Evolutionary conservation across 768 basidiomycete species (phyloP), one percentile per base, ranked within the genome.

Genomic region (Ramaria sp.): DNA sequence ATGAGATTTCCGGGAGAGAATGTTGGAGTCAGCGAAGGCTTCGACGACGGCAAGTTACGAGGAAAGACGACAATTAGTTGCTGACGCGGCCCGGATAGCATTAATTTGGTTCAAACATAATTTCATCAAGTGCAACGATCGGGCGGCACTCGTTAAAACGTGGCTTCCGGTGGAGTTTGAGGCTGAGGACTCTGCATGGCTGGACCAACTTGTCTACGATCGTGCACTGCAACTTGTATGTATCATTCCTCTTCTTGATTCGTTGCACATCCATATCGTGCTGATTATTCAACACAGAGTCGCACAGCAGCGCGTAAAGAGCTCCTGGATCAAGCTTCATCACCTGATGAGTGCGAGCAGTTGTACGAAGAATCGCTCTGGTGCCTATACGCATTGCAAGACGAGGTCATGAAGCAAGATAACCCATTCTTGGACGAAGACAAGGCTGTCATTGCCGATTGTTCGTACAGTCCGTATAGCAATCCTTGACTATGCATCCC

Each of bases 291-390:
- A 17, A 13, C 34, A 3, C 70, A 97, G 94, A 94, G 92, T 63
- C 88, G 94, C 5, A 87, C 84, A 0, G 94, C 94, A 39, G 94
- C 95, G 1, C 78, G 87, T 47, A 91, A 92, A 64, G 95, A 98
- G 65, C 77, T 97, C 0, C 72, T 89, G 11, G 90, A 91, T 65
- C 81, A 87, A 65, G 84, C 83, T 39, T 75, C 76, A 45, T 79
- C 79, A 30, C 83, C 88, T 0, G 80, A 87, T 61, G 87, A 91
- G 65, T 94, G 92, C 68, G 91, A 96, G 74, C 88, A 86, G 67
- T 75, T 95, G 38, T 99, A 98, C 70, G 94, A 97, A 65, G 91
- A 91, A 63, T 91, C 91, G 0, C 69, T 98, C 7, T 96, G 92
- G 91, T 88, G 93, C 66, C 75, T 98, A 31, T 90, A 93, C 61